Conservation (phyloP, 2,329 filamentous ascomycete species). For the Verticillium nubilum region DNA sequence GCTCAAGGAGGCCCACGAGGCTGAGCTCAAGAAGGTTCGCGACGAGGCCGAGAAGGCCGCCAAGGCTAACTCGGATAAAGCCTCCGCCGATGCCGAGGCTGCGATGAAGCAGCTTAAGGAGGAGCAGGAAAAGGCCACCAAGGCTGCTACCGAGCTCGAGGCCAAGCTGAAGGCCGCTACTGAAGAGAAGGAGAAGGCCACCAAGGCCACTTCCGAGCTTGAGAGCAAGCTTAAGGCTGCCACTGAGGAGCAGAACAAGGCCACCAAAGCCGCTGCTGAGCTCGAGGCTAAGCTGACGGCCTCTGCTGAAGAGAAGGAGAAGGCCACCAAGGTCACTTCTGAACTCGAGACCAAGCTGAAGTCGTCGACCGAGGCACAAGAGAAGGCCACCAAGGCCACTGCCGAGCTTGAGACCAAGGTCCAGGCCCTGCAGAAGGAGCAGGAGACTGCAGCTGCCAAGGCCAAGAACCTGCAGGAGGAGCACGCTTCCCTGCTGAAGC, state of each 20-base stretch:
- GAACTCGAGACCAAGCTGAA: conserved; percentile 19
- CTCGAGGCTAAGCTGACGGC: conserved; percentile 9
- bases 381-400: conserved; percentile 15
- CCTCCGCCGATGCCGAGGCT: conserved; percentile 9
- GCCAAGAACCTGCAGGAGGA: conserved; percentile 24
- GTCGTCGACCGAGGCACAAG: conserved; percentile 15
- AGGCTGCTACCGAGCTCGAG: too few relatives aligned
- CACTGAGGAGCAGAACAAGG: not conserved
- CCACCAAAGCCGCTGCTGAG: conserved; percentile 10
- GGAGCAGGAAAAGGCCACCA: conserved; percentile 4
- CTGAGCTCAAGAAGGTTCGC: conserved; percentile 9
- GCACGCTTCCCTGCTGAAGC: conserved; percentile 21
- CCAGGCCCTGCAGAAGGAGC: conserved; percentile 19
- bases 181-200: too few relatives aligned
- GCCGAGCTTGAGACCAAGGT: conserved; percentile 18
- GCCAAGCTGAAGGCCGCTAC: too few relatives aligned
- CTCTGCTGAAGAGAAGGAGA: not conserved
- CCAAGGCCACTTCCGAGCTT: not conserved
- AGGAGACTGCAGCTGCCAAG: conserved; percentile 9
- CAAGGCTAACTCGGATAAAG: conserved; percentile 6
- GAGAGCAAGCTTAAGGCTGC: conserved; percentile 8
- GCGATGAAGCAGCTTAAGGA: conserved; percentile 13
- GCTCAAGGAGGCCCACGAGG: conserved; percentile 4
- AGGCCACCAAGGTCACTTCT: conserved; percentile 10
- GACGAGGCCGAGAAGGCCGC: conserved; percentile 14